Percentiles rank a stretch among this genome's conserved stretches.
phyloP scores from a whole-genome alignment of 1,139 yeast genomes.

The Kodamaea suecica region DNA sequence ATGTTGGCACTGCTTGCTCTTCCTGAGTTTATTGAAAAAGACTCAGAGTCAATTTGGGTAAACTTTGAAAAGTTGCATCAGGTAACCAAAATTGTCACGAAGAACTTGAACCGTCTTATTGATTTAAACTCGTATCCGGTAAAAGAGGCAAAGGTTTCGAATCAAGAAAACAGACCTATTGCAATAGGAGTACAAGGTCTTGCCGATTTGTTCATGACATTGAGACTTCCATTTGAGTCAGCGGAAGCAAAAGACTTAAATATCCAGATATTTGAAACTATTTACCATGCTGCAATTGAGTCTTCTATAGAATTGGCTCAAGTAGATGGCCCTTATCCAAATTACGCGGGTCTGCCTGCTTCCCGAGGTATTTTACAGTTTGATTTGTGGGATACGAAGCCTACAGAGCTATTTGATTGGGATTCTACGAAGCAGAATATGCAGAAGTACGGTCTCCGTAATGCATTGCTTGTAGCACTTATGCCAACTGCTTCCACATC shows the following conservation, averaged over 20 bases:
- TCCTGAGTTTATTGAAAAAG: slow-evolving; percentile 21
- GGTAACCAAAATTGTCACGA: slow-evolving; percentile 69
- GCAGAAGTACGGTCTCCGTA: slow-evolving; percentile 65
- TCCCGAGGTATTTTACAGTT: slow-evolving; percentile 74
- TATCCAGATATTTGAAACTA: slow-evolving; percentile 82
- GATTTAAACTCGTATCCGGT: slow-evolving; percentile 82
- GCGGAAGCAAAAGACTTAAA: slow-evolving; percentile 67
- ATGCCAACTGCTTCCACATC: slow-evolving; percentile 97
- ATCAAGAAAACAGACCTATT: slow-evolving; percentile 77
- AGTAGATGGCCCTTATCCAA: slow-evolving; percentile 61
- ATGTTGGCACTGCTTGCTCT: slow-evolving; percentile 12
- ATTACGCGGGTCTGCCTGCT: slow-evolving; percentile 79
- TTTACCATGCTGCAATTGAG: slow-evolving; percentile 83
- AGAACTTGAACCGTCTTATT: slow-evolving; percentile 72
- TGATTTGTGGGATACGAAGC: slow-evolving; percentile 78
- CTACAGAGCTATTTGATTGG: slow-evolving; percentile 75
- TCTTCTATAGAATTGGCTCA: slow-evolving; percentile 73
- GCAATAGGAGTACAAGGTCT: slow-evolving; percentile 90
- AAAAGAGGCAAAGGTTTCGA: slow-evolving; percentile 62
- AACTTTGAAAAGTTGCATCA: slow-evolving; percentile 70
- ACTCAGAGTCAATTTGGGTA: slow-evolving; percentile 45
- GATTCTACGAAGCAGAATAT: slow-evolving; percentile 59
- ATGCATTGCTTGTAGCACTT: slow-evolving; percentile 83
- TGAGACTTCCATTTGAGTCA: slow-evolving; percentile 79
- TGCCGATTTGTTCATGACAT: slow-evolving; percentile 77